A percentile compares a stretch with the other conserved stretches of the same genome.
phyloP scores from a whole-genome alignment of 352 stramenopile genomes.

The Peronospora belbahrii region DNA sequence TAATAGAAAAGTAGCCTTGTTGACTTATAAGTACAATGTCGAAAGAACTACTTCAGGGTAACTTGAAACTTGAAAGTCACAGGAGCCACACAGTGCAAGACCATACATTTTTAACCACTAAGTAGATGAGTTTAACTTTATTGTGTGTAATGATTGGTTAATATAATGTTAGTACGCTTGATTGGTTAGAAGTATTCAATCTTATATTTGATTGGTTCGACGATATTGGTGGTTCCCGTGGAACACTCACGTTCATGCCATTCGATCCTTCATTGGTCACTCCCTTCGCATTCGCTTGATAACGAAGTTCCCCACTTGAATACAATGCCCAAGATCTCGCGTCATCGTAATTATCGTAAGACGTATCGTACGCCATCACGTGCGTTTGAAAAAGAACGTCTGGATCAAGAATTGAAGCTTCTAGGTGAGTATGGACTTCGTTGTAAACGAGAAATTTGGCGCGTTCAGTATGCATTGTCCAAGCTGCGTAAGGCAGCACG shows the following conservation, averaged over 20 bases:
- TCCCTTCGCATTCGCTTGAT: constrained; percentile 64
- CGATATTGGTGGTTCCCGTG: constrained; percentile 45
- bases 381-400: constrained; percentile 99
- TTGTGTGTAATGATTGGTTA: too few species aligned
- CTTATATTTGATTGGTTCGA: constrained; percentile 26
- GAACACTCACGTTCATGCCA: constrained; percentile 1
- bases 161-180: too few species aligned
- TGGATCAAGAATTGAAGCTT: constrained; percentile 98
- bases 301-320: constrained; percentile 48
- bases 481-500: constrained; percentile 99
- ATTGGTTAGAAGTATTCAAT: neutral
- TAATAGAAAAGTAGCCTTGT: too few species aligned
- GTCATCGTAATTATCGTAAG: constrained; percentile 92
- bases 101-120: constrained; percentile 3
- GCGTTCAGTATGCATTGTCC: constrained; percentile 97
- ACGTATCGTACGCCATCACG: constrained; percentile 98
- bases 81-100: constrained; percentile 1
- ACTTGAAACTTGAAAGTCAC: constrained; percentile 23
- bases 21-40: too few species aligned
- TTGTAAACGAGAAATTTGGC: constrained; percentile 99
- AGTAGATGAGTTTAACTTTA: too few species aligned
- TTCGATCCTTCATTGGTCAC: constrained; percentile 14
- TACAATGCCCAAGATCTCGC: constrained; percentile 84
- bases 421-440: constrained; percentile 98
- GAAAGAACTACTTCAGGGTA: too few species aligned